Conservation (phyloP, 2,329 filamentous ascomycete species). For the Colletotrichum filicis region DNA sequence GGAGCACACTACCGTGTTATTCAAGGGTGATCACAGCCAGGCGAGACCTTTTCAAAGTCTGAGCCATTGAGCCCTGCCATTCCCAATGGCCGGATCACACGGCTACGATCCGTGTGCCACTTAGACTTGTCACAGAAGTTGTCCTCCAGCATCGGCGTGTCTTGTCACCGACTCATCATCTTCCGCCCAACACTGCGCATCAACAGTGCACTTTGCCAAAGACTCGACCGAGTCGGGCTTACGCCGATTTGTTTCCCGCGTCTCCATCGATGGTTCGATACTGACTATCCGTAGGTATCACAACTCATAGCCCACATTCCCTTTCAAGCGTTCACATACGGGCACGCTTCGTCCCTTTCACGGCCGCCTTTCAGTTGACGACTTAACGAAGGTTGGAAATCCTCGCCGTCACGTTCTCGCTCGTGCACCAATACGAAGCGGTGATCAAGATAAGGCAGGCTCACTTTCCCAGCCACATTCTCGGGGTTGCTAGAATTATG, state of each 20-base stretch:
- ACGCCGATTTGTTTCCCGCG: too few relatives aligned
- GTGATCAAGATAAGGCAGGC: not conserved
- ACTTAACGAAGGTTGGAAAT: not conserved
- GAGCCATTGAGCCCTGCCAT: conserved; percentile 1
- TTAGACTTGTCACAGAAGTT: not conserved
- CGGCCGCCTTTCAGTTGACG: not conserved
- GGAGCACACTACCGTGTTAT: not conserved
- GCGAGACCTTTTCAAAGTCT: not conserved
- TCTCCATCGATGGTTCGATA: not conserved
- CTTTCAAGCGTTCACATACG: not conserved
- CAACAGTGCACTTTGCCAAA: not conserved
- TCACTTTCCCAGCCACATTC: not conserved
- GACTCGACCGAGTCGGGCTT: not conserved
- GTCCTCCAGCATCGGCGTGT: not conserved
- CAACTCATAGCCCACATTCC: not conserved
- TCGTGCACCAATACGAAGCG: not conserved
- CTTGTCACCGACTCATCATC: not conserved
- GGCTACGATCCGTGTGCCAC: not conserved
- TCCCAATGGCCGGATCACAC: not conserved
- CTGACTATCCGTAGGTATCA: not conserved
- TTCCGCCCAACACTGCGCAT: not conserved
- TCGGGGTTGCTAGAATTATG: not conserved
- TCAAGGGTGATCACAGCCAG: not conserved
- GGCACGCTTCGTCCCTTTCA: not conserved
- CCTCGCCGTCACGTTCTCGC: not conserved